Base-by-base conservation (phyloP, 768 basidiomycete genomes). In the Leccinum barrowsii region DNA sequence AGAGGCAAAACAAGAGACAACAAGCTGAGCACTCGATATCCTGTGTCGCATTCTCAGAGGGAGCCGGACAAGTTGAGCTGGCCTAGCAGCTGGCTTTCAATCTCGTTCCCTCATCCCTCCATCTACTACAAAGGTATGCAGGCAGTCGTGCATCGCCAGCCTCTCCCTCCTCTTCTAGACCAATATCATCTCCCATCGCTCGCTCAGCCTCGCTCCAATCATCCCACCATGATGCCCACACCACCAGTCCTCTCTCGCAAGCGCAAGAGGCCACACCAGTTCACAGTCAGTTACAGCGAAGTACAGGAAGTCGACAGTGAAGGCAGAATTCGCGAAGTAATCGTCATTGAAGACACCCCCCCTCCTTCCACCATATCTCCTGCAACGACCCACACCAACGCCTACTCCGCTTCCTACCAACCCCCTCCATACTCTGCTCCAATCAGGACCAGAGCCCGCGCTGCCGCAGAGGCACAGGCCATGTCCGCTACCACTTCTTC, bases 281-380 rank as follows among this genome's bases (percentile, higher is more conserved):
- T 82, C 73, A 87, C 86, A 22, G 87, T 93, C 74, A 87, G 83
- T 77, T 93, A 92, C 78, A 90, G 87, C 70, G 90, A 93, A 72
- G 89, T 92, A 42, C 86, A 92, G 67, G 92, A 94, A 76, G 82
- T 92, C 71, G 92, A 94, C 75, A 80, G 78, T 65, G 78, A 87
- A 51, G 92, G 92, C 60, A 78, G 80, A 64, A 78, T 92, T 40
- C 78, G 92, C 54, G 92, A 94, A 73, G 89, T 94, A 71, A 94
- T 94, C 74, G 87, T 94, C 66, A 92, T 94, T 73, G 92, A 94
- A 66, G 92, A 94, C 77, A 93, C 92, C 47, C 92, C 92, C 37
- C 91, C 91, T 46, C 83, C 86, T 55, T 74, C 72, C 52, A 90
- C 91, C 52, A 82, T 86, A 69, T 90, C 89, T 53, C 87, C 90